Conservation (phyloP, 139 green algal genomes). For the Chlamydomonas applanata region DNA sequence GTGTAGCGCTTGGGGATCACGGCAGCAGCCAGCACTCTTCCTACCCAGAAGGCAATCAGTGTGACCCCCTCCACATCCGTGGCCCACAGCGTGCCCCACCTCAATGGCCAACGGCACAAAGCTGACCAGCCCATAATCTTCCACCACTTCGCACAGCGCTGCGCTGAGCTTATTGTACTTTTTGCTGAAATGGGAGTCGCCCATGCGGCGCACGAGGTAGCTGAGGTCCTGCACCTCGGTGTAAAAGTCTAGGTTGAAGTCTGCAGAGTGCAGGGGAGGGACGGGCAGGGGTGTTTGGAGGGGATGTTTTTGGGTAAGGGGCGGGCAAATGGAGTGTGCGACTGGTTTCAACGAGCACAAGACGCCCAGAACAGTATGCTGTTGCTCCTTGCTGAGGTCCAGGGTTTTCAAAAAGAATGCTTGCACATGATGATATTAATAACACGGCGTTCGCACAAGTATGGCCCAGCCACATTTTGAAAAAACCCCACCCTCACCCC, state of each 20-base stretch:
- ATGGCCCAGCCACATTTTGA: too few relatives aligned
- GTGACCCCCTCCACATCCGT: not conserved
- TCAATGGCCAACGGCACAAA: constrained; percentile 87
- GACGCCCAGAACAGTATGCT: too few relatives aligned
- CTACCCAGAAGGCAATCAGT: not conserved
- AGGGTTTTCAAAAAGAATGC: too few relatives aligned
- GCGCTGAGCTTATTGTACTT: constrained; percentile 72
- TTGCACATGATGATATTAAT: too few relatives aligned
- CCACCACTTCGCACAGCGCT: constrained; percentile 76
- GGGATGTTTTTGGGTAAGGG: not conserved
- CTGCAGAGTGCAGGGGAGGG: too few relatives aligned
- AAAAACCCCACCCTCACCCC: too few relatives aligned
- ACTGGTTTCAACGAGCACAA: too few relatives aligned
- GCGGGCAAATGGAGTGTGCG: not conserved
- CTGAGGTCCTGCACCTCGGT: constrained; percentile 86
- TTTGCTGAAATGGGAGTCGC: constrained; percentile 34
- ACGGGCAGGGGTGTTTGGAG: too few relatives aligned
- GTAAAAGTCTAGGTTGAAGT: constrained; percentile 90
- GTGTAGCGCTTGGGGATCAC: too few relatives aligned
- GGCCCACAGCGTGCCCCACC: constrained; percentile 28
- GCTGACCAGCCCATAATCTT: constrained; percentile 86
- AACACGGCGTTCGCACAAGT: too few relatives aligned
- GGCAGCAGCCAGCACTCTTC: not conserved
- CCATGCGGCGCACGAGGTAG: constrained; percentile 61
- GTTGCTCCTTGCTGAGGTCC: too few relatives aligned